Conservation (phyloP, 495 filamentous ascomycete species). For the Penicillium turbatum region DNA sequence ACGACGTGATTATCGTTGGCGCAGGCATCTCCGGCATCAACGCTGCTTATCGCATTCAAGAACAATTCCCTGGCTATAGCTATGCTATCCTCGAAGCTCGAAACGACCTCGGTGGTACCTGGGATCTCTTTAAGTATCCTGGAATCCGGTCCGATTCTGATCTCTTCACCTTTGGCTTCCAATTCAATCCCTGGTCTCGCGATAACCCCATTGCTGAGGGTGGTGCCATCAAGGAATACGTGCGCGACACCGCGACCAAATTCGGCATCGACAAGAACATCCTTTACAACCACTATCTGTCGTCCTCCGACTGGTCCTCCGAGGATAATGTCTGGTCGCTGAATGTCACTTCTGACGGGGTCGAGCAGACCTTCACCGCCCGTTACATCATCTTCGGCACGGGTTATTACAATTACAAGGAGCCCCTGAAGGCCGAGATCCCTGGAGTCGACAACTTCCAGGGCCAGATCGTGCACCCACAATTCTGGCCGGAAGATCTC, state of each 20-base stretch:
- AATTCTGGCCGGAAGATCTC: constrained; percentile 50
- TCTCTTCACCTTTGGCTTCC: constrained; percentile 63
- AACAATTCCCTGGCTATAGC: constrained; percentile 46
- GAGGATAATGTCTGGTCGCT: constrained; percentile 59
- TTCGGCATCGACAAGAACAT: constrained; percentile 62
- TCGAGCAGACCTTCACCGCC: constrained; percentile 42
- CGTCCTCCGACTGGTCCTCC: constrained; percentile 56
- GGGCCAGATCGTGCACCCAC: constrained; percentile 47
- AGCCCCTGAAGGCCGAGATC: constrained; percentile 50
- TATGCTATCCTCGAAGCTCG: constrained; percentile 63
- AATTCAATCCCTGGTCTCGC: constrained; percentile 63
- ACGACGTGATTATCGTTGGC: constrained; percentile 66
- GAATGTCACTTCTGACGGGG: constrained; percentile 45
- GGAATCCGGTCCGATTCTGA: constrained; percentile 66
- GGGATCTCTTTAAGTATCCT: constrained; percentile 69
- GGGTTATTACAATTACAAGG: constrained; percentile 63
- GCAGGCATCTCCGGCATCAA: constrained; percentile 78
- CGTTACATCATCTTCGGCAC: constrained; percentile 59
- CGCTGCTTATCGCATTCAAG: constrained; percentile 63
- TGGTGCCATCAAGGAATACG: constrained; percentile 54
- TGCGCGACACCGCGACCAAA: constrained; percentile 53
- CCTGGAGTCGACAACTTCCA: constrained; percentile 38
- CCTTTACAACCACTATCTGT: constrained; percentile 53
- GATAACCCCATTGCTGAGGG: constrained; percentile 58
- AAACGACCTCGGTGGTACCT: constrained; percentile 60